Evolutionary conservation across 257 asterid genomes (phyloP), one percentile per base, ranked within the genome.

Genomic region (Petrea volubilis): DNA sequence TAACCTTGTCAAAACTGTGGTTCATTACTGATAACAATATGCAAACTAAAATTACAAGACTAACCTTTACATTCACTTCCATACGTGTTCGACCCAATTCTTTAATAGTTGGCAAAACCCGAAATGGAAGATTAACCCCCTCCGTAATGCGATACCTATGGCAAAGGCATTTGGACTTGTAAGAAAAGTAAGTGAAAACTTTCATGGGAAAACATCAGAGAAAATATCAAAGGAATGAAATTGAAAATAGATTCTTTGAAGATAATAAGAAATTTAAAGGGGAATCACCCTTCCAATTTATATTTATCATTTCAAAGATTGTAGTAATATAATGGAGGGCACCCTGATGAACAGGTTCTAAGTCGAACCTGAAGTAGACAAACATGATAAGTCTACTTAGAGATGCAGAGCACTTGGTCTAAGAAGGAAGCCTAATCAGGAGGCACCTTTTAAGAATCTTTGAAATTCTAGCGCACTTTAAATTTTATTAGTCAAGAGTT

Each of bases 1-100:
- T 23, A 61, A 60, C 59, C 17, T 33, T 27, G 69, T 64, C 9
- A 52, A 58, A 59, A 17, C 18, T 14, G 53, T 64, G 34, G n/a
- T 31, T 20, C 5, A 50, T 43, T 23, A 36, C 24, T 36, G 23
- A 43, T 47, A 50, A 28, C 13, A 2, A 67, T 56, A 38, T 34
- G 44, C 28, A 63, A 36, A 57, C 27, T 43, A 67, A 70, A 71
- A 64, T 67, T 57, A 68, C 67, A 77, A 52, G 62, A 78, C 92
- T 73, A 78, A 92, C 99, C 99, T 92, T 95, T 23, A 95, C 98
- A 77, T 95, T 95, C 81, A 95, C 98, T 87, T 95, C 99, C 98
- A 95, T 90, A 72, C 99, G 97, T 47, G 99, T 92, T 51, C 99
- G 92, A 60, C 99, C 99, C 84, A 92, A 82, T 83, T 95, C 99